These are phyloP conservation scores for Penicillium lividum DNA, from an alignment of 495 filamentous ascomycete genomes.

Conservation along the genomic window DNA sequence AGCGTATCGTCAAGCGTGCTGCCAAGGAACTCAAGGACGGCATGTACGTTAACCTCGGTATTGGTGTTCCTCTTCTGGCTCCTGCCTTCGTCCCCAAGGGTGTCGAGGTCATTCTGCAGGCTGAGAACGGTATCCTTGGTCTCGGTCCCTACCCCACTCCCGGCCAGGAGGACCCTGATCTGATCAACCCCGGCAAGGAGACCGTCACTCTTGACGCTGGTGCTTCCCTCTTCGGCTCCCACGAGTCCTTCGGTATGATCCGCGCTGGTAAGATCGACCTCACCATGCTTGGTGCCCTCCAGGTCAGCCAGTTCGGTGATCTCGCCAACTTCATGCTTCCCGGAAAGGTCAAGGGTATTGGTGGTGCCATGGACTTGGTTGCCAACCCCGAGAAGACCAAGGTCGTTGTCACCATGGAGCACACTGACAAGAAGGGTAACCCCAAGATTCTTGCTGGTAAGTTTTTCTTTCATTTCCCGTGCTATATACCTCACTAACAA, in stretches of 20 bases:
- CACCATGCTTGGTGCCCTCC: slow-evolving; percentile 88
- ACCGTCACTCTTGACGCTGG: slow-evolving; percentile 81
- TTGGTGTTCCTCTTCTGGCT: slow-evolving; percentile 89
- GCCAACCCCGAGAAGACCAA: slow-evolving; percentile 79
- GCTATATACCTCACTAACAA: slow-evolving; percentile 27
- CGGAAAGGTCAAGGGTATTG: slow-evolving; percentile 91
- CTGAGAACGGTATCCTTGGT: slow-evolving; percentile 88
- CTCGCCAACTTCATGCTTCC: slow-evolving; percentile 68
- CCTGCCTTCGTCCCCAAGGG: slow-evolving; percentile 75
- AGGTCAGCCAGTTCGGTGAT: slow-evolving; percentile 72
- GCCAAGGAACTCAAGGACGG: slow-evolving; percentile 93
- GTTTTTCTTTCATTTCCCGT: background rate
- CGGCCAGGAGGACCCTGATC: slow-evolving; percentile 79
- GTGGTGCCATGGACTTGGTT: slow-evolving; percentile 90
- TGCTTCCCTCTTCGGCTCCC: slow-evolving; percentile 76
- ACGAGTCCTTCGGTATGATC: slow-evolving; percentile 94
- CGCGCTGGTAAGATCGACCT: slow-evolving; percentile 83
- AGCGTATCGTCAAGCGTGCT: slow-evolving; percentile 79
- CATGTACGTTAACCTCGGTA: slow-evolving; percentile 92
- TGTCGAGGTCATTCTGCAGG: slow-evolving; percentile 82
- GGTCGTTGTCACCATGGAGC: slow-evolving; percentile 89
- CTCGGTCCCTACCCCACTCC: slow-evolving; percentile 79
- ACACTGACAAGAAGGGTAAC: slow-evolving; percentile 85
- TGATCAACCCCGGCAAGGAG: slow-evolving; percentile 93
- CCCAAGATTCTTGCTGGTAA: slow-evolving; percentile 69